Evolutionary conservation across 441 rosid genomes (phyloP), one percentile per base, ranked within the genome.

Genomic region (Croton setiger): DNA sequence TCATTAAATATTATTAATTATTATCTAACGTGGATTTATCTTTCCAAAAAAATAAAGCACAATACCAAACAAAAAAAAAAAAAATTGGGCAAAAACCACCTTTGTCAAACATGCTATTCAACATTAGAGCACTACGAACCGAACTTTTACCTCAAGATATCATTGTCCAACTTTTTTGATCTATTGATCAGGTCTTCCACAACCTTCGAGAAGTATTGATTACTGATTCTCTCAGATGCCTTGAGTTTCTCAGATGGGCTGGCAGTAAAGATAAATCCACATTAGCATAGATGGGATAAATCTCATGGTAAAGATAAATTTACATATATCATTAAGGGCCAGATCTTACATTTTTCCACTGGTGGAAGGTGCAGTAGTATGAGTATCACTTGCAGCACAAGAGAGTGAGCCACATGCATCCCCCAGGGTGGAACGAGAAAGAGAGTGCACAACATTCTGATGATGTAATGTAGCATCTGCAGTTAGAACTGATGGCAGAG

Each of bases 401-500:
- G 79, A 65, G 69, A 72, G 61, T 55, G 81, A 35, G 74, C 86
- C 79, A 79, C 98, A 90, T 18, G 89, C 86, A 83, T 84, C 91
- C 60, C 93, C 98, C 27, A 88, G 48, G 13, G 86, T 84, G 74
- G 76, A 79, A 74, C 93, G 84, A 69, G 90, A 82, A 62, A 80
- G 74, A 72, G 68, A 70, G 75, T 83, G 86, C 37, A 78, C 79
- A 70, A 85, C 78, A 78, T 72, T 79, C 73, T 90, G 90, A 77
- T 76, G 81, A 66, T 79, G 72, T 62, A 86, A 72, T 56, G 63
- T 70, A 64, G 85, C 85, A 78, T 81, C 84, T 65, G 80, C 80
- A 68, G 85, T 75, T 59, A 85, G 75, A 68, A 88, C 59, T 45
- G 82, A 76, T 47, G 75, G 79, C 17, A 77, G 78, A 49, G 92